A percentile compares a stretch with the other conserved stretches of the same genome.
These are phyloP conservation scores for Pestalotiopsis sp. DNA, from an alignment of 2,329 filamentous ascomycete species.

Conservation along the genomic window DNA sequence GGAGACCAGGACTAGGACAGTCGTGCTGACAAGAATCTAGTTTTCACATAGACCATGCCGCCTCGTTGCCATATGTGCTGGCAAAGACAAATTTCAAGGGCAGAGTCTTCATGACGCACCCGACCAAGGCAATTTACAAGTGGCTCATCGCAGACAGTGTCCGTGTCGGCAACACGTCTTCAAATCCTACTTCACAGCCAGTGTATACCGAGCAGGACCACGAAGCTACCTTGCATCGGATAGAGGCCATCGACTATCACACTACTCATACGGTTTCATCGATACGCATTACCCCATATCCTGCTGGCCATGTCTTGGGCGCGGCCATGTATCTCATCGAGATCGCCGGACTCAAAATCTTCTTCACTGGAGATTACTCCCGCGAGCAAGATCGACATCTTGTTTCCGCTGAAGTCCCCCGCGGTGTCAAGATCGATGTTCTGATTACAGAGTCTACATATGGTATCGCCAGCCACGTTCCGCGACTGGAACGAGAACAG, in stretches of 20 bases:
- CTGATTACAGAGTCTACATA: conserved; percentile 98
- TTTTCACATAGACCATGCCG: conserved; percentile 99
- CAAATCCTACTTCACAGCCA: conserved; percentile 67
- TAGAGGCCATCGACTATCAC: conserved; percentile 97
- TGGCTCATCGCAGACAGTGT: conserved; percentile 98
- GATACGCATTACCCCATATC: conserved; percentile 95
- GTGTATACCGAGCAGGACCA: conserved; percentile 97
- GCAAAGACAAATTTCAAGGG: conserved; percentile 98
- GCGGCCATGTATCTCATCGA: conserved; percentile 98
- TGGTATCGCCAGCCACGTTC: conserved; percentile 91
- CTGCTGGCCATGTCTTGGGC: conserved; percentile 95
- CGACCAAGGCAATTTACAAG: conserved; percentile 99
- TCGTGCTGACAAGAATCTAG: conserved; percentile 47
- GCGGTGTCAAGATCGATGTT: conserved; percentile 89
- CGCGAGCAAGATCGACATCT: conserved; percentile 94
- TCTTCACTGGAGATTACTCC: conserved; percentile 98
- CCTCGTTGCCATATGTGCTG: conserved; percentile 94
- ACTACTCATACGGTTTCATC: conserved; percentile 97
- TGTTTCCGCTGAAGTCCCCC: conserved; percentile 89
- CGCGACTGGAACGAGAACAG: conserved; percentile 86
- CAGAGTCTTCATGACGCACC: conserved; percentile 98
- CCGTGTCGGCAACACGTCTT: conserved; percentile 76
- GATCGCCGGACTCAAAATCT: conserved; percentile 93
- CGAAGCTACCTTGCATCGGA: conserved; percentile 87
- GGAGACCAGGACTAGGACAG: neutral